Conservation (phyloP, 169 alveolate genomes). For the Babesia ovata region DNA sequence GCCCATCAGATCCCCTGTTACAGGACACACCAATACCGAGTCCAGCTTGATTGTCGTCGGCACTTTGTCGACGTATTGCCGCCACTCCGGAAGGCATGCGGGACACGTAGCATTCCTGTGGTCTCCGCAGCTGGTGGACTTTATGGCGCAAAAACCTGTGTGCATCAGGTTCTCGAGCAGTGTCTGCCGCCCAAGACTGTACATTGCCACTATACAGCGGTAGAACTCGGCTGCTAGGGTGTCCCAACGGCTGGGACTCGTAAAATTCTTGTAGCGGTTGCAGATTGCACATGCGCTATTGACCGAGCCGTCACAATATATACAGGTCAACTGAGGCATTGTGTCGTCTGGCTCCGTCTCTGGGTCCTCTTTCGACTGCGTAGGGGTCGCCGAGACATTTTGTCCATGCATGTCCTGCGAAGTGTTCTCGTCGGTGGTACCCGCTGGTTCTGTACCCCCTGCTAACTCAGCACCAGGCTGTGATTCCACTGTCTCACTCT, state of each 20-base stretch:
- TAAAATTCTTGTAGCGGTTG: constrained; percentile 24
- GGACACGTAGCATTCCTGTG: constrained; percentile 80
- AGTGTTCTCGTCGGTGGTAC: neutral
- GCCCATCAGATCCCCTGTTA: constrained; percentile 83
- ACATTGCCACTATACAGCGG: constrained; percentile 11
- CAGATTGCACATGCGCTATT: constrained; percentile 10
- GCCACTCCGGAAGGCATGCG: constrained; percentile 81
- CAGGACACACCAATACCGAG: constrained; percentile 81
- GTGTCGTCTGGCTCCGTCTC: neutral
- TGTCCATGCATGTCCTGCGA: neutral
- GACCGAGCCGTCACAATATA: neutral
- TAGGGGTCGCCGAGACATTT: neutral
- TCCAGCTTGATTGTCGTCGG: constrained; percentile 81
- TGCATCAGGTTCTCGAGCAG: constrained; percentile 73
- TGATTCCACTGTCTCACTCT: neutral
- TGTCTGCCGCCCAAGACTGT: constrained; percentile 55
- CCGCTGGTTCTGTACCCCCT: neutral
- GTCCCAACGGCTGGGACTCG: constrained; percentile 53
- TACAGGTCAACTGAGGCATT: neutral
- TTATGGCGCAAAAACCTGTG: constrained; percentile 81
- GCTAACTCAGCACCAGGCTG: neutral
- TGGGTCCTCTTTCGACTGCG: neutral
- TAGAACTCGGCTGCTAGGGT: constrained; percentile 33
- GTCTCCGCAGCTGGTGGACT: constrained; percentile 76
- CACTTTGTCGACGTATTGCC: constrained; percentile 64